These are phyloP conservation scores for Exophiala aquamarina DNA, from an alignment of 2,329 filamentous ascomycete species.

Conservation along the genomic window DNA sequence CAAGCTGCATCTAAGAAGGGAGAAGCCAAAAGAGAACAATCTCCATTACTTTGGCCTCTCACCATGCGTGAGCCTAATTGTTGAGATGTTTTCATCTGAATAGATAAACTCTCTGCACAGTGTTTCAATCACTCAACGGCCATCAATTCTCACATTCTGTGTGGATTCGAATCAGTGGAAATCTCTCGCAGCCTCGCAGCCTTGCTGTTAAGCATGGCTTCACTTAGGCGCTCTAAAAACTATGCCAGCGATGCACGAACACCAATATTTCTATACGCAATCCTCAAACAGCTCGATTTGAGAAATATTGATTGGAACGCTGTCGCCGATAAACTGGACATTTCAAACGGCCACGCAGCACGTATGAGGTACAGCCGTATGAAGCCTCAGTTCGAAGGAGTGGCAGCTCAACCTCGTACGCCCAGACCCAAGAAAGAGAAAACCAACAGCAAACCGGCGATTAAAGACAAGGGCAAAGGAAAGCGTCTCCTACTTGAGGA, in stretches of 20 bases:
- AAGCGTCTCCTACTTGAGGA: conserved; percentile 8
- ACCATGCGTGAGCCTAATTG: no score
- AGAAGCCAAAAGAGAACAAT: neutral
- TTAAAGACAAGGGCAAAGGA: conserved; percentile 15
- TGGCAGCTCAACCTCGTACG: conserved; percentile 24
- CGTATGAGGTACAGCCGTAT: conserved; percentile 59
- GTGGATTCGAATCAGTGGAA: no score
- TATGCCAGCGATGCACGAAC: conserved; percentile 48
- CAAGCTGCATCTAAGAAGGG: conserved; percentile 1
- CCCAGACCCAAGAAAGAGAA: conserved; percentile 19
- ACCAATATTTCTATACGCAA: conserved; percentile 54
- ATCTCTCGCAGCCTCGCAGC: neutral
- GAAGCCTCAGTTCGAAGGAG: conserved; percentile 53
- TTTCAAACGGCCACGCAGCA: conserved; percentile 58
- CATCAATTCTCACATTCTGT: no score
- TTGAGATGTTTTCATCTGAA: no score
- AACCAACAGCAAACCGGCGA: conserved; percentile 9
- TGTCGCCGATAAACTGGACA: conserved; percentile 50
- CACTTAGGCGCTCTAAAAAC: conserved; percentile 19
- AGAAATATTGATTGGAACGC: conserved; percentile 55
- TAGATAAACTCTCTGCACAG: no score
- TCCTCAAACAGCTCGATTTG: conserved; percentile 56
- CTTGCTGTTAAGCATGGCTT: conserved; percentile 11
- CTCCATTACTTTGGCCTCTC: neutral
- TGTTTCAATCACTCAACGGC: no score